A percentile compares a stretch with the other conserved stretches of the same genome.
Evolutionary conservation across 192 early-diverging fungal genomes (phyloP).

Genomic region (Podila epigama): DNA sequence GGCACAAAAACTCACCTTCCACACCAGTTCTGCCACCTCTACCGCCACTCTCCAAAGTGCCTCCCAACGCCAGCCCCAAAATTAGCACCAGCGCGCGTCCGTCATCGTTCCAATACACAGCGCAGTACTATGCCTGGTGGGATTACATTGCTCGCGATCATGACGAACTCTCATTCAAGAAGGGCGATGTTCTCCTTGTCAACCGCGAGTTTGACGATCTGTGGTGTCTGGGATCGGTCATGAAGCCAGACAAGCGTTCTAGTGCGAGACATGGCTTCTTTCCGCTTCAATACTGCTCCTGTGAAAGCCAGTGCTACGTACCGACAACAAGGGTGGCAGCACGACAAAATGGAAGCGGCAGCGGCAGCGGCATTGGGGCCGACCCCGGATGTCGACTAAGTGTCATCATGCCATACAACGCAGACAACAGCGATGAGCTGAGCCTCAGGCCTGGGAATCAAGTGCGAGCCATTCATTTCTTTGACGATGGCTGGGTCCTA

Average conservation of each 20-base stretch:
- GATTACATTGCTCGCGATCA: constrained; percentile 48
- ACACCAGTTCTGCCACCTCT: constrained; percentile 34
- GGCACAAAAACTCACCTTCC: constrained; percentile 15
- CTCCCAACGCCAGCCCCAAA: constrained; percentile 16
- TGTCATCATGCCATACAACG: constrained; percentile 28
- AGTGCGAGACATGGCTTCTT: constrained; percentile 46
- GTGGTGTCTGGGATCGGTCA: constrained; percentile 41
- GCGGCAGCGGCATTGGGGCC: constrained; percentile 10
- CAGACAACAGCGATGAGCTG: constrained; percentile 25
- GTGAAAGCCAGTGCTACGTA: constrained; percentile 38
- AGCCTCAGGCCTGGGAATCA: constrained; percentile 44
- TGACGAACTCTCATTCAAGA: constrained; percentile 44
- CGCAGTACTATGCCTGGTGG: constrained; percentile 48
- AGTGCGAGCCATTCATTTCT: constrained; percentile 33
- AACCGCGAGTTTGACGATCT: constrained; percentile 42
- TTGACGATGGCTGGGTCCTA: constrained; percentile 43
- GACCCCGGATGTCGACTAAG: constrained; percentile 31
- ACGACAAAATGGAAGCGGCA: constrained; percentile 5
- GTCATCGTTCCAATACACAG: constrained; percentile 41
- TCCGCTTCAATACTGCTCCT: constrained; percentile 39
- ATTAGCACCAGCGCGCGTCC: constrained; percentile 31
- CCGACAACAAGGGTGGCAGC: constrained; percentile 18
- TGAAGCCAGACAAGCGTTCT: constrained; percentile 35
- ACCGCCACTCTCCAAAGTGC: constrained; percentile 23
- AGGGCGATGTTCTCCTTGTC: constrained; percentile 43